A percentile compares a stretch with the other conserved stretches of the same genome.
These are phyloP conservation scores for Diaporthe citri DNA, from an alignment of 2,329 filamentous ascomycete species.

Conservation along the genomic window DNA sequence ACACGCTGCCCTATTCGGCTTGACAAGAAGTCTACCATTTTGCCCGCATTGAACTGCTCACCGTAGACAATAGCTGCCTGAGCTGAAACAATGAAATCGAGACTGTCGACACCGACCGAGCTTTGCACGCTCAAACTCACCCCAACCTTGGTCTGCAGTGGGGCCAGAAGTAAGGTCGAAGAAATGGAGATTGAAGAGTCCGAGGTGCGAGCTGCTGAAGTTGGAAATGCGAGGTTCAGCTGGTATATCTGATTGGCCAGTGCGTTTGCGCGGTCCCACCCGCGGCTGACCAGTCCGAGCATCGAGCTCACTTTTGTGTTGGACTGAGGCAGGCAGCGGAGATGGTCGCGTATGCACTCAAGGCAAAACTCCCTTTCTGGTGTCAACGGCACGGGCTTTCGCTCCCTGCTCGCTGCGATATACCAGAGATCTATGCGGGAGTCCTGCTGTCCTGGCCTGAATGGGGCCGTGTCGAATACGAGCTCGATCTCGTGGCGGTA, in stretches of 20 bases:
- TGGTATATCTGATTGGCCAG: slow-evolving; percentile 72
- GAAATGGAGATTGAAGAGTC: slow-evolving; percentile 75
- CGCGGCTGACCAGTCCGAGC: slow-evolving; percentile 68
- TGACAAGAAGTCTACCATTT: slow-evolving; percentile 79
- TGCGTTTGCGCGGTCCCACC: slow-evolving; percentile 74
- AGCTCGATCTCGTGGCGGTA: slow-evolving; percentile 81
- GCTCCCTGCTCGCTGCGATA: slow-evolving; percentile 69
- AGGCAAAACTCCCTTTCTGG: slow-evolving; percentile 82
- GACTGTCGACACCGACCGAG: slow-evolving; percentile 58
- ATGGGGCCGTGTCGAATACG: slow-evolving; percentile 76
- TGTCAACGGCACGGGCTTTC: slow-evolving; percentile 67
- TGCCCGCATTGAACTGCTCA: slow-evolving; percentile 80
- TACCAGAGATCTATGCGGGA: slow-evolving; percentile 78
- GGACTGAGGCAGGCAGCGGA: slow-evolving; percentile 72
- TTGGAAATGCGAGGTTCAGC: slow-evolving; percentile 75
- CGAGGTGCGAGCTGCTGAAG: slow-evolving; percentile 71
- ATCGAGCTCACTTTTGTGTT: slow-evolving; percentile 69
- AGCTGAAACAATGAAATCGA: slow-evolving; percentile 67
- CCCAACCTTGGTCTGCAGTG: slow-evolving; percentile 77
- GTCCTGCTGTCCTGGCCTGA: slow-evolving; percentile 61
- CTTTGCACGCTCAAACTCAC: slow-evolving; percentile 69
- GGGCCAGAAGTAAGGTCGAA: slow-evolving; percentile 71
- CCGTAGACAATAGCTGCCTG: slow-evolving; percentile 79
- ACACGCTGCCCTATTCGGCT: slow-evolving; percentile 62
- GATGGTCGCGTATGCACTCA: slow-evolving; percentile 76